Percentiles rank a stretch among this genome's conserved stretches.
These are phyloP conservation scores for Mycena venus DNA, from an alignment of 768 basidiomycete species.

Conservation along the genomic window DNA sequence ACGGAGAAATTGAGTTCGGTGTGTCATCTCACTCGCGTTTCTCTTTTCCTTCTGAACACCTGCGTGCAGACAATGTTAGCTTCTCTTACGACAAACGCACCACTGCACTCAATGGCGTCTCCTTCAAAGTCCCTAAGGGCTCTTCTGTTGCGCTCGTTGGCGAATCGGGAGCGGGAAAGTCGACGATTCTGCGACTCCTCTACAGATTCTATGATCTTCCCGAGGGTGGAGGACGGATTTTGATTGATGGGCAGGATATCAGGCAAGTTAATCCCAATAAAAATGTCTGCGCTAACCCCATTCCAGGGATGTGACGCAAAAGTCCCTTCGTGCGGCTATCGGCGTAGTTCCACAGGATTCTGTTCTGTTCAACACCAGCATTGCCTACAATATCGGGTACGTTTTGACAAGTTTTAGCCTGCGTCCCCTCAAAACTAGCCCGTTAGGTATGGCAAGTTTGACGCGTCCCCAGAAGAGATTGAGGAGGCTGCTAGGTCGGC, in stretches of 20 bases:
- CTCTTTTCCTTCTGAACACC: conserved; percentile 9
- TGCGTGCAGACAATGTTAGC: conserved; percentile 76
- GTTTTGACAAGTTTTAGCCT: conserved; percentile 30
- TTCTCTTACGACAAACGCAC: conserved; percentile 87
- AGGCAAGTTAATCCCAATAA: conserved; percentile 44
- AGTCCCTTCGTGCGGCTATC: conserved; percentile 82
- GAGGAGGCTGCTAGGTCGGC: conserved; percentile 85
- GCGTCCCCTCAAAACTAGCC: conserved; percentile 6
- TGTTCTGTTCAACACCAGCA: conserved; percentile 78
- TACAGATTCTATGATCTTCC: conserved; percentile 94
- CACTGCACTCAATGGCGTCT: conserved; percentile 80
- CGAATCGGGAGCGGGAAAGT: conserved; percentile 86
- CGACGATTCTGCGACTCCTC: conserved; percentile 86
- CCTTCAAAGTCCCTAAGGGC: conserved; percentile 90
- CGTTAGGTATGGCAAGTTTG: conserved; percentile 83
- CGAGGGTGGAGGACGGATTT: conserved; percentile 82
- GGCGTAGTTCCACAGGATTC: conserved; percentile 93
- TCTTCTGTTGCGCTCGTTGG: conserved; percentile 92
- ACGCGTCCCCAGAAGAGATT: conserved; percentile 78
- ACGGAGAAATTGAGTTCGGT: conserved; percentile 93
- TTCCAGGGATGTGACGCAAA: conserved; percentile 82
- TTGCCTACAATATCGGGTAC: conserved; percentile 81
- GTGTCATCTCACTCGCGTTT: conserved; percentile 34
- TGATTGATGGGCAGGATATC: conserved; percentile 90
- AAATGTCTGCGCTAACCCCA: neutral